Conservation (phyloP, 768 basidiomycete species). For the Trametes cubensis region DNA sequence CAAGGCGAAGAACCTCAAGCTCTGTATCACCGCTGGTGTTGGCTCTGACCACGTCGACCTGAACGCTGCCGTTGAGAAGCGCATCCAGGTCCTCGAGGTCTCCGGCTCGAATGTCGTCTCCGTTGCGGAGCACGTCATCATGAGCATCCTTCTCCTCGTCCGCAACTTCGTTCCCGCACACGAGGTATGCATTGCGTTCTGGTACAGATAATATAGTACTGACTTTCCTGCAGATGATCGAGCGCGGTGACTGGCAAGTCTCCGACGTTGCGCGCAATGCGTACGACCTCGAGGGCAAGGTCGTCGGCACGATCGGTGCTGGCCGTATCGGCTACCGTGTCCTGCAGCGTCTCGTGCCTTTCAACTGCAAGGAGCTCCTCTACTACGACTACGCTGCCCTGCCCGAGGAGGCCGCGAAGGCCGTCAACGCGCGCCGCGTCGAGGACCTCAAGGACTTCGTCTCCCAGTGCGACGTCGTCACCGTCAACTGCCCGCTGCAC, state of each 20-base stretch:
- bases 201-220: neutral
- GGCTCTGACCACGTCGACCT: conserved; percentile 91
- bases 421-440: conserved; percentile 72
- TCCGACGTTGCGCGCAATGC: conserved; percentile 81
- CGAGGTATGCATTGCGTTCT: conserved; percentile 50
- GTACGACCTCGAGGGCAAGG: conserved; percentile 89
- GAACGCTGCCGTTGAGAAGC: conserved; percentile 79
- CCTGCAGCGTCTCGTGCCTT: conserved; percentile 75
- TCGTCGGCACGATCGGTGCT: conserved; percentile 86
- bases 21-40: conserved; percentile 90
- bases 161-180: conserved; percentile 89
- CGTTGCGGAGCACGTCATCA: conserved; percentile 89
- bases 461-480: conserved; percentile 69
- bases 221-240: conserved; percentile 61
- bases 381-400: conserved; percentile 87
- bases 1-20: conserved; percentile 87
- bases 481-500: conserved; percentile 89
- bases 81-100: conserved; percentile 69
- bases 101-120: conserved; percentile 90
- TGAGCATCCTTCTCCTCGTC: conserved; percentile 89
- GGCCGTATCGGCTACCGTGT: conserved; percentile 87
- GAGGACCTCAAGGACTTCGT: conserved; percentile 74
- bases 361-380: conserved; percentile 87
- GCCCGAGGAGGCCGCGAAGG: conserved; percentile 66
- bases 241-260: conserved; percentile 86